Percentiles rank a stretch among this genome's conserved stretches.
Conservation (phyloP, 2,329 filamentous ascomycete genomes). For the Ophiocordyceps camponoti-saundersi region DNA sequence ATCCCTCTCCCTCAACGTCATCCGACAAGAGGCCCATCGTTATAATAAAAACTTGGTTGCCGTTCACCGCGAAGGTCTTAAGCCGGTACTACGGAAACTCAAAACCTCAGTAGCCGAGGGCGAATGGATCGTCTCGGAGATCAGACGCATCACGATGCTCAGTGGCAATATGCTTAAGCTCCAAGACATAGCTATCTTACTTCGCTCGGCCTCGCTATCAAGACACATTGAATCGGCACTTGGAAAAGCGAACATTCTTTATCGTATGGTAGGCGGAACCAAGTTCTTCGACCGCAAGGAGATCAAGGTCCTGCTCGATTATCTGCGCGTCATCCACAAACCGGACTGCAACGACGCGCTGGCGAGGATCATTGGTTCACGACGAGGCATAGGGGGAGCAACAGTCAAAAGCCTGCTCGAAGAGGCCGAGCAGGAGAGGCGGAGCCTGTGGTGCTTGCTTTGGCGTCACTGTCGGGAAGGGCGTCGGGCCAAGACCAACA, state of each 20-base stretch:
- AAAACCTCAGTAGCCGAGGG: constrained; percentile 57
- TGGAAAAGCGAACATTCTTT: constrained; percentile 66
- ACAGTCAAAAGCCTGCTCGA: constrained; percentile 60
- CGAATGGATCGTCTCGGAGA: constrained; percentile 75
- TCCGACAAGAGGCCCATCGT: constrained; percentile 71
- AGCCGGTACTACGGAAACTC: constrained; percentile 65
- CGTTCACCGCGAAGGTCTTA: constrained; percentile 63
- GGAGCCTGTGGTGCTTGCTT: constrained; percentile 63
- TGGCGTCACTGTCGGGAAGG: constrained; percentile 33
- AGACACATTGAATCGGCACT: constrained; percentile 72
- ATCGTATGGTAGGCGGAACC: constrained; percentile 79
- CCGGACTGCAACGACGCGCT: constrained; percentile 79
- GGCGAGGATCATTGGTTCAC: constrained; percentile 61
- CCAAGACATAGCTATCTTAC: constrained; percentile 69
- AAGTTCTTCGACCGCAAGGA: constrained; percentile 88
- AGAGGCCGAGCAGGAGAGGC: constrained; percentile 53
- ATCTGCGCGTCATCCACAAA: constrained; percentile 70
- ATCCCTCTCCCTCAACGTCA: constrained; percentile 63
- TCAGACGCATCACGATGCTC: constrained; percentile 52
- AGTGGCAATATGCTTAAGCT: constrained; percentile 56
- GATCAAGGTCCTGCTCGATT: constrained; percentile 75
- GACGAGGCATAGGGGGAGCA: constrained; percentile 62
- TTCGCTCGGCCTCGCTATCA: constrained; percentile 73
- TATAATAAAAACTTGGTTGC: constrained; percentile 68
- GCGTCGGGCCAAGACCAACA: constrained; percentile 27